A percentile compares a stretch with the other conserved stretches of the same genome.
These are phyloP conservation scores for Annulohypoxylon maeteangense DNA, from an alignment of 495 filamentous ascomycete species.

Conservation along the genomic window DNA sequence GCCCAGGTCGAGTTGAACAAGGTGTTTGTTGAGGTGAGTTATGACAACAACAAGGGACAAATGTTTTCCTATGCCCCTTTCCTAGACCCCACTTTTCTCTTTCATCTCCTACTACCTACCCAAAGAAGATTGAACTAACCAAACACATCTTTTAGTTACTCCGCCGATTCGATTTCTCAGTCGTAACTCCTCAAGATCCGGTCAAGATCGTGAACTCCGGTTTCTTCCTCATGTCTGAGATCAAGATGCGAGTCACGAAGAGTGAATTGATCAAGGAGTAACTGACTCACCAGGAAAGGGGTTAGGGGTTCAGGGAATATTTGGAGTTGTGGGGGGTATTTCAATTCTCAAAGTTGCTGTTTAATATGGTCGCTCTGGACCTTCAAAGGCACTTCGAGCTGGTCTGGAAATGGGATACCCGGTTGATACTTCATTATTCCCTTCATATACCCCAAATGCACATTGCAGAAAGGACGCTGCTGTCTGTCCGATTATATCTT, in stretches of 20 bases:
- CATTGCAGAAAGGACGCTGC: neutral
- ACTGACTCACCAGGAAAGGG: neutral
- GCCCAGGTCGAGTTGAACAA: constrained; percentile 62
- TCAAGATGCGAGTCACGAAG: constrained; percentile 38
- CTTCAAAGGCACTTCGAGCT: neutral
- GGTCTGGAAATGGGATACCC: neutral
- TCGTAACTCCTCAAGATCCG: constrained; percentile 30
- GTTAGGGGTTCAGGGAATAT: neutral
- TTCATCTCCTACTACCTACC: neutral
- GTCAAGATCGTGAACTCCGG: constrained; percentile 36
- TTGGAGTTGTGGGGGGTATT: neutral
- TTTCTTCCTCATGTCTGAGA: constrained; percentile 38
- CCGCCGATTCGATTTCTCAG: constrained; percentile 38
- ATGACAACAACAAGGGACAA: neutral
- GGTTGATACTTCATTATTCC: neutral
- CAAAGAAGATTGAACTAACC: neutral
- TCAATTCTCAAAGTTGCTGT: neutral
- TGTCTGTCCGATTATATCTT: neutral
- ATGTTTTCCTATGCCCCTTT: neutral
- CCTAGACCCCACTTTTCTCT: neutral
- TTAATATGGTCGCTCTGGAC: neutral
- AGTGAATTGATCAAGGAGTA: neutral
- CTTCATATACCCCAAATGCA: neutral
- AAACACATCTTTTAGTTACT: constrained; percentile 19
- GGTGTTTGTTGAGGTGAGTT: constrained; percentile 62